Percentiles rank a stretch among this genome's conserved stretches.
Evolutionary conservation across 1,284 basidiomycete genomes (phyloP).

Genomic region (Tylopilus sp.): DNA sequence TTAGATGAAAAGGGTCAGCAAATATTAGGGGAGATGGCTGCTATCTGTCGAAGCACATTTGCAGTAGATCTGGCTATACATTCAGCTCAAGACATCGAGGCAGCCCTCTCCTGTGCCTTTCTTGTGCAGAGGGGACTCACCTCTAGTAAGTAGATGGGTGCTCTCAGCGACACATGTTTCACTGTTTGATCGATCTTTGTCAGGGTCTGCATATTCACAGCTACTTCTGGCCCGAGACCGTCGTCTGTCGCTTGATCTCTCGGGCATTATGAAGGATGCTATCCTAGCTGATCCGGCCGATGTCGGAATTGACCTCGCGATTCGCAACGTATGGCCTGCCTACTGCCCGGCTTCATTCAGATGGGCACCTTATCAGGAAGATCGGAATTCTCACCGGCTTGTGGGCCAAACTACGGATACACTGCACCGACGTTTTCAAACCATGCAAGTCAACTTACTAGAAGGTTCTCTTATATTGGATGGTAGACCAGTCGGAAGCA

Average conservation of each 20-base stretch:
- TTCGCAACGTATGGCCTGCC: constrained; percentile 45
- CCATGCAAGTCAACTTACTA: constrained; percentile 11
- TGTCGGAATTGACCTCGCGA: constrained; percentile 46
- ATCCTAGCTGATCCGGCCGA: constrained; percentile 12
- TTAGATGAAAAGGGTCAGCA: constrained; percentile 32
- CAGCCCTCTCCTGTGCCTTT: constrained; percentile 50
- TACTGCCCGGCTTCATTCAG: neutral
- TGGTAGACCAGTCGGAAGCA: constrained; percentile 47
- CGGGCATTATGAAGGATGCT: constrained; percentile 21
- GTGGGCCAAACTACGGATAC: neutral
- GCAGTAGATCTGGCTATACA: constrained; percentile 40
- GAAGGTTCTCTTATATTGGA: constrained; percentile 20
- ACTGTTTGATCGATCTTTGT: too few relatives aligned
- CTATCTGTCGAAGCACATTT: constrained; percentile 53
- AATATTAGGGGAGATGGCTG: constrained; percentile 46
- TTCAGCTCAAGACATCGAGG: constrained; percentile 40
- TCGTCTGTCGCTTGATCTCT: constrained; percentile 41
- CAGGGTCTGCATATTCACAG: too few relatives aligned
- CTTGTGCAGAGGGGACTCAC: constrained; percentile 18
- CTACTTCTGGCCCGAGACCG: constrained; percentile 33
- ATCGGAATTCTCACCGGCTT: constrained; percentile 1
- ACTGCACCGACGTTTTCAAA: neutral
- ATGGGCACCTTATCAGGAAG: neutral
- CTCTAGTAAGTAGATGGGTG: too few relatives aligned
- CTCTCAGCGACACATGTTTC: too few relatives aligned